A percentile compares a stretch with the other conserved stretches of the same genome.
These are phyloP conservation scores for Chondrus crispus DNA, from an alignment of 23 red algal genomes.

Conservation along the genomic window DNA sequence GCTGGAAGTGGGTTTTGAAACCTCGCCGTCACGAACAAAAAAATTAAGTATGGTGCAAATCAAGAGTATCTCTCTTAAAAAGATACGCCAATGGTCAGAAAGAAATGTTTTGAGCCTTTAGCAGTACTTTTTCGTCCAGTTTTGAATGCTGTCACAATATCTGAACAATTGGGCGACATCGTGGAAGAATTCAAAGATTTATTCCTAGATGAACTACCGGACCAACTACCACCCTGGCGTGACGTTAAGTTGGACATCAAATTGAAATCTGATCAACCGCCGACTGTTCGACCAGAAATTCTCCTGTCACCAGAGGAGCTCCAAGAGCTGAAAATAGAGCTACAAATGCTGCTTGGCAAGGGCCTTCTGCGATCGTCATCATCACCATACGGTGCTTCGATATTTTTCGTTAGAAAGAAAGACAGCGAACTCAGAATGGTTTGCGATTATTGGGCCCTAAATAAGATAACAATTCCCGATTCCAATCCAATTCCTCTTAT, in stretches of 20 bases:
- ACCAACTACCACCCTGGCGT: neutral
- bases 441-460: neutral
- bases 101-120: no score
- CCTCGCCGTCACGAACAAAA: no score
- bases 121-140: no score
- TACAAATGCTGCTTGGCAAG: neutral
- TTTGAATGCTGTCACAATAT: no score
- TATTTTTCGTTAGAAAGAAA: slow-evolving; percentile 26
- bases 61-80: no score
- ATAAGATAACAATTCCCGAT: slow-evolving; percentile 10
- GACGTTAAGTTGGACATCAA: slow-evolving; percentile 5
- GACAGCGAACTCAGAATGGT: neutral
- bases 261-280: neutral
- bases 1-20: no score
- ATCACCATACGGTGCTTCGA: slow-evolving; percentile 25
- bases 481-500: slow-evolving; percentile 17
- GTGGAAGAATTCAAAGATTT: neutral
- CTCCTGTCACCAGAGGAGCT: neutral
- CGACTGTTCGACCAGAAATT: neutral
- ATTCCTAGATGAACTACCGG: neutral
- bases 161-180: neutral
- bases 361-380: slow-evolving; percentile 18
- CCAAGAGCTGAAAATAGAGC: slow-evolving; percentile 1
- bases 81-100: no score
- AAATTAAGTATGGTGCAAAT: no score